These are phyloP conservation scores for Cladosporium sp. DNA, from an alignment of 2,329 filamentous ascomycete species.

Conservation along the genomic window DNA sequence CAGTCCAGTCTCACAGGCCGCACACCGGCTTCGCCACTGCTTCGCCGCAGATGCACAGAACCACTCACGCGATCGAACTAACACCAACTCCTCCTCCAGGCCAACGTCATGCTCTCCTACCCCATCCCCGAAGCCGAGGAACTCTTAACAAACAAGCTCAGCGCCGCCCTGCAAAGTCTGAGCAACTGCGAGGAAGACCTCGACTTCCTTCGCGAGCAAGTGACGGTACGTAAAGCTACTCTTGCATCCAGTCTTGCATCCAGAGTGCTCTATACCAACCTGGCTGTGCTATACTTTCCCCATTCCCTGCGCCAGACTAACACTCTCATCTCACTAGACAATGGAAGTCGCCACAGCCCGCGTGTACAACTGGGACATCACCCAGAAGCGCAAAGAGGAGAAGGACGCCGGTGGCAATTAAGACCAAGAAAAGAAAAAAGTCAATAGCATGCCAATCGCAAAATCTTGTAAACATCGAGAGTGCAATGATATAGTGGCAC, in stretches of 20 bases:
- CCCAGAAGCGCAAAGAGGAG: slow-evolving; percentile 90
- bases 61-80: neutral
- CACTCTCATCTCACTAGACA: slow-evolving; percentile 55
- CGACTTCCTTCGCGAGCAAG: slow-evolving; percentile 92
- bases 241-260: too few relatives aligned
- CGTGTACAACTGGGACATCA: slow-evolving; percentile 99
- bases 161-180: slow-evolving; percentile 73
- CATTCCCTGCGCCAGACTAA: neutral
- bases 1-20: neutral
- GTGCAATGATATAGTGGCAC: too few relatives aligned
- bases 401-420: slow-evolving; percentile 43
- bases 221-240: slow-evolving; percentile 62
- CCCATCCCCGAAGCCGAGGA: slow-evolving; percentile 81
- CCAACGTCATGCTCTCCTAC: slow-evolving; percentile 97
- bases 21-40: neutral
- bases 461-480: too few relatives aligned
- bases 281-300: neutral
- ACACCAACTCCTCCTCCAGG: slow-evolving; percentile 44
- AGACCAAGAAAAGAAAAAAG: neutral
- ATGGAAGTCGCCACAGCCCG: slow-evolving; percentile 94
- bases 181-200: slow-evolving; percentile 92
- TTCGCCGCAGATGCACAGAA: too few relatives aligned
- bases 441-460: too few relatives aligned
- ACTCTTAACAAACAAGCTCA: slow-evolving; percentile 72
- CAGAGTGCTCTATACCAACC: too few relatives aligned